Percentiles rank a stretch among this genome's conserved stretches.
phyloP scores from a whole-genome alignment of 129 eudicot genomes.

The Helianthus annuus region HanXRQr2.0-SUNRISE NC_035449.2:31651813-31652312 shows the following conservation, averaged over 20 bases:
- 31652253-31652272: conserved; percentile 33
- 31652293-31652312: conserved; percentile 11
- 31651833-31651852: too few relatives aligned
- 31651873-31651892: too few relatives aligned
- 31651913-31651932: too few relatives aligned
- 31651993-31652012: background rate
- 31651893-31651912: too few relatives aligned
- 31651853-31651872: too few relatives aligned
- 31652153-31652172: conserved; percentile 18
- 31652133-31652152: conserved; percentile 15
- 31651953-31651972: background rate
- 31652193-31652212: conserved; percentile 1
- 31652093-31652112: conserved; percentile 26
- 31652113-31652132: conserved; percentile 8
- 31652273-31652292: conserved; percentile 47
- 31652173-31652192: conserved; percentile 5
- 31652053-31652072: conserved; percentile 18
- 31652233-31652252: conserved; percentile 9
- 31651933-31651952: background rate
- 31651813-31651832: too few relatives aligned
- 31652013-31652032: background rate
- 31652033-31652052: background rate
- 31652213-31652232: conserved; percentile 14
- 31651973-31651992: background rate
- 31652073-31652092: conserved; percentile 4